Evolutionary conservation across 1,284 basidiomycete species (phyloP).

Genomic region (Ustilago bromivora): DNA sequence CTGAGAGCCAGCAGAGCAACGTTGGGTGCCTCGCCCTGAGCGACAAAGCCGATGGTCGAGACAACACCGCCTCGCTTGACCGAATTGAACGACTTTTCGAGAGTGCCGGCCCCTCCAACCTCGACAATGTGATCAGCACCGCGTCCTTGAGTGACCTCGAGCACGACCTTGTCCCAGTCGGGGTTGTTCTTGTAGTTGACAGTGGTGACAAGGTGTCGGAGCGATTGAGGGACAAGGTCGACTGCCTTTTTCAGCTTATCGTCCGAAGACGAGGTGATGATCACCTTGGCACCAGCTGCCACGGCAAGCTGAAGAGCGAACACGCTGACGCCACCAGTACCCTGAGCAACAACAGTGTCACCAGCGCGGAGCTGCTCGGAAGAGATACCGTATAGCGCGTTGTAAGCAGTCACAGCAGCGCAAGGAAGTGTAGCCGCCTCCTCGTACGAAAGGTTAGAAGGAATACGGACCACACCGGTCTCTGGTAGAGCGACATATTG

Average conservation of each 20-base stretch:
- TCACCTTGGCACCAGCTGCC: slow-evolving; percentile 75
- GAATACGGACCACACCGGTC: slow-evolving; percentile 56
- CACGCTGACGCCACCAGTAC: slow-evolving; percentile 76
- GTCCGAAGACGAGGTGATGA: slow-evolving; percentile 76
- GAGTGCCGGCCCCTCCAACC: slow-evolving; percentile 74
- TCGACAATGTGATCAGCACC: slow-evolving; percentile 76
- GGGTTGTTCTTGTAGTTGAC: slow-evolving; percentile 75
- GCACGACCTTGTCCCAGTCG: slow-evolving; percentile 75
- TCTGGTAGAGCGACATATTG: slow-evolving; percentile 72
- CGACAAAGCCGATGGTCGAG: slow-evolving; percentile 73
- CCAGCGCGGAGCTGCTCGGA: slow-evolving; percentile 71
- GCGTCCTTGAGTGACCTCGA: slow-evolving; percentile 73
- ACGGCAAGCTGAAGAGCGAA: slow-evolving; percentile 74
- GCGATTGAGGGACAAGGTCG: slow-evolving; percentile 59
- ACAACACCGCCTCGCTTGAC: slow-evolving; percentile 73
- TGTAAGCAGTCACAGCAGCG: slow-evolving; percentile 74
- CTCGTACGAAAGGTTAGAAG: slow-evolving; percentile 73
- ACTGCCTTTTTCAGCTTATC: slow-evolving; percentile 72
- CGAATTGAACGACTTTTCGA: slow-evolving; percentile 72
- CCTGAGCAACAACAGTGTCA: slow-evolving; percentile 74
- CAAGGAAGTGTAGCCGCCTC: slow-evolving; percentile 73
- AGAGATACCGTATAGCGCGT: slow-evolving; percentile 72
- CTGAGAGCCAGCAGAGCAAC: slow-evolving; percentile 34
- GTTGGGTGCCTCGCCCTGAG: slow-evolving; percentile 51
- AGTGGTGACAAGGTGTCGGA: slow-evolving; percentile 44